Conservation (phyloP, 2,329 filamentous ascomycete genomes). For the Penicillium decumbens region DNA sequence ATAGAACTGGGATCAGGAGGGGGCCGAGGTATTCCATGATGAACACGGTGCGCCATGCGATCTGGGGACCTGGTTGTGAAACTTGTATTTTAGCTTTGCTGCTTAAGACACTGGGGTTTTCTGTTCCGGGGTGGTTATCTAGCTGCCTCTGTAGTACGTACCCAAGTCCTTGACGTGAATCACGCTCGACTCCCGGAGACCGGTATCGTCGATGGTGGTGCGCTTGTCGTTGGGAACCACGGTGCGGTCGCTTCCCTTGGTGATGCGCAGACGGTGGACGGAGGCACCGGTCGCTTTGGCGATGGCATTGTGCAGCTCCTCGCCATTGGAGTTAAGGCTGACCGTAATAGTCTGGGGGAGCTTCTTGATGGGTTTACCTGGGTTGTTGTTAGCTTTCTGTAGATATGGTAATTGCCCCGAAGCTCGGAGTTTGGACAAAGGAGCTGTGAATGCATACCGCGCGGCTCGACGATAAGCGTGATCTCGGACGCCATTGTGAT, state of each 20-base stretch:
- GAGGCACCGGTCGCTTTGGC: conserved; percentile 53
- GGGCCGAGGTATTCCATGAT: conserved; percentile 92
- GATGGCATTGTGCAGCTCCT: conserved; percentile 56
- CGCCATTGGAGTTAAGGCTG: conserved; percentile 47
- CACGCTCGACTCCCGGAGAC: conserved; percentile 55
- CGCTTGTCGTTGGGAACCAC: conserved; percentile 52
- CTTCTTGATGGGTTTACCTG: conserved; percentile 59
- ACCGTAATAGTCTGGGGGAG: conserved; percentile 56
- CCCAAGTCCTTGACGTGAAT: conserved; percentile 91
- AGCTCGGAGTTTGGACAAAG: conserved; percentile 1
- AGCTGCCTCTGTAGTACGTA: conserved; percentile 41
- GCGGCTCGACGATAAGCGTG: conserved; percentile 39
- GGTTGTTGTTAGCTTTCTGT: conserved; percentile 3
- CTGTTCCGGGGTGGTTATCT: background rate
- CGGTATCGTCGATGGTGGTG: conserved; percentile 51
- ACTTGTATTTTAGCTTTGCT: conserved; percentile 18
- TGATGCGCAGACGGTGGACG: conserved; percentile 58
- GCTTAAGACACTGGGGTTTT: background rate
- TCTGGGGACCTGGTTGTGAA: conserved; percentile 66
- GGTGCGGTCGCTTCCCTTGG: conserved; percentile 59
- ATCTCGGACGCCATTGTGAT: conserved; percentile 36
- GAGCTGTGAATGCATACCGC: conserved; percentile 33
- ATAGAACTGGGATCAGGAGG: conserved; percentile 74
- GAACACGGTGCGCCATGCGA: conserved; percentile 90
- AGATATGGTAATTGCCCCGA: background rate